These are phyloP conservation scores for Coriaria nepalensis DNA, from an alignment of 306 rosid genomes.

Conservation along the genomic window DNA sequence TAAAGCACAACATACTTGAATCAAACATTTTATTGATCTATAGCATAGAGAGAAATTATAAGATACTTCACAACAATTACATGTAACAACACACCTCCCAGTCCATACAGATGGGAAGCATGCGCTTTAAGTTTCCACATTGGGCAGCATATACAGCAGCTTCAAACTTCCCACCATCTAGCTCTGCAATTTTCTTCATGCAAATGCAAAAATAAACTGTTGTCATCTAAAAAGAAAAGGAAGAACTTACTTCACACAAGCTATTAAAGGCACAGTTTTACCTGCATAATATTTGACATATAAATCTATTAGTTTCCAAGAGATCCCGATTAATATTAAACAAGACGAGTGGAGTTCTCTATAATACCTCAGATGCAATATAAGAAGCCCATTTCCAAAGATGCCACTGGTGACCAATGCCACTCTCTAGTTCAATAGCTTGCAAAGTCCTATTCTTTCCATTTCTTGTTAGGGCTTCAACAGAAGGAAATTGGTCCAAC, in stretches of 20 bases:
- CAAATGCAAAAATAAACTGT: slow-evolving; percentile 5
- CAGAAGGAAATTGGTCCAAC: slow-evolving; percentile 63
- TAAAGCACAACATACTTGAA: no score
- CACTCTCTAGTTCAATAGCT: slow-evolving; percentile 93
- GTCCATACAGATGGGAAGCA: slow-evolving; percentile 88
- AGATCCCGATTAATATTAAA: no score
- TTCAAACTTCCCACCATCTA: slow-evolving; percentile 86
- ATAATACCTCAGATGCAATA: slow-evolving; percentile 83
- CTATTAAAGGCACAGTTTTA: no score
- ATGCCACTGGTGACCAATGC: slow-evolving; percentile 86
- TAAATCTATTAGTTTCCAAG: no score
- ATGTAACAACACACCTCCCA: slow-evolving; percentile 68
- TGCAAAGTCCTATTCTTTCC: slow-evolving; percentile 80
- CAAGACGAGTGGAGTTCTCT: no score
- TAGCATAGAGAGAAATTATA: no score
- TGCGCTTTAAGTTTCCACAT: slow-evolving; percentile 72
- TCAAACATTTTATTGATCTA: neutral
- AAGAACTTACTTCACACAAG: slow-evolving; percentile 2
- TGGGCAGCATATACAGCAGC: slow-evolving; percentile 86
- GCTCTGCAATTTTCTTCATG: slow-evolving; percentile 78
- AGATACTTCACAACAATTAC: neutral
- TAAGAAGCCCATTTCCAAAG: slow-evolving; percentile 99
- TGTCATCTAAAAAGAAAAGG: slow-evolving; percentile 5
- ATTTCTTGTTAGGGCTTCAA: slow-evolving; percentile 63
- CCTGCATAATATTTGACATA: no score